Conservation (phyloP, 148 eudicot species). For the Chenopodium formosanum region DNA sequence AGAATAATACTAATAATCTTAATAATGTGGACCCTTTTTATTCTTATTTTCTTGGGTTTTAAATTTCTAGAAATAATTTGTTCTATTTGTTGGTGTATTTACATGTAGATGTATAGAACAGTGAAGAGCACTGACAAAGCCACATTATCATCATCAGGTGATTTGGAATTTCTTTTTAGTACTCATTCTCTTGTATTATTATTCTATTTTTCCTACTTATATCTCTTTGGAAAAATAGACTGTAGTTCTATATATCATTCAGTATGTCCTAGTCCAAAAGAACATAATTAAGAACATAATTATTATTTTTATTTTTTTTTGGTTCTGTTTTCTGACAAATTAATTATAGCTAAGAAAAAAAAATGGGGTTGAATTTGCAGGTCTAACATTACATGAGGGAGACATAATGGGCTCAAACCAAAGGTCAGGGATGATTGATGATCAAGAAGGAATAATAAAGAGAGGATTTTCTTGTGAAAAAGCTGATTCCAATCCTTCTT, state of each 20-base stretch:
- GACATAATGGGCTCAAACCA: conserved; percentile 13
- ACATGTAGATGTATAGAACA: conserved; percentile 96
- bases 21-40: conserved; percentile 22
- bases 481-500: conserved; percentile 39
- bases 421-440: conserved; percentile 12
- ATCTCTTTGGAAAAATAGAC: background rate
- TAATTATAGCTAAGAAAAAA: background rate
- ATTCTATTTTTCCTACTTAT: conserved; percentile 10
- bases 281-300: no score
- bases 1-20: conserved; percentile 15
- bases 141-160: conserved; percentile 43
- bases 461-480: conserved; percentile 30
- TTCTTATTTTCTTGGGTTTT: background rate
- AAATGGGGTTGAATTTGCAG: background rate
- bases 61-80: background rate
- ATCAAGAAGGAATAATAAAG: conserved; percentile 22
- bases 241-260: background rate
- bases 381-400: conserved; percentile 12
- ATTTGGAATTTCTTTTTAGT: conserved; percentile 23
- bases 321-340: background rate
- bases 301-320: background rate
- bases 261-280: no score
- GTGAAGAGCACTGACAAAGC: conserved; percentile 88
- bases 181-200: conserved; percentile 25
- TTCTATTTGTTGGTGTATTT: conserved; percentile 10